Evolutionary conservation across 2,329 filamentous ascomycete genomes (phyloP), one percentile per base, ranked within the genome.

Genomic region (Exophiala spinifera): DNA sequence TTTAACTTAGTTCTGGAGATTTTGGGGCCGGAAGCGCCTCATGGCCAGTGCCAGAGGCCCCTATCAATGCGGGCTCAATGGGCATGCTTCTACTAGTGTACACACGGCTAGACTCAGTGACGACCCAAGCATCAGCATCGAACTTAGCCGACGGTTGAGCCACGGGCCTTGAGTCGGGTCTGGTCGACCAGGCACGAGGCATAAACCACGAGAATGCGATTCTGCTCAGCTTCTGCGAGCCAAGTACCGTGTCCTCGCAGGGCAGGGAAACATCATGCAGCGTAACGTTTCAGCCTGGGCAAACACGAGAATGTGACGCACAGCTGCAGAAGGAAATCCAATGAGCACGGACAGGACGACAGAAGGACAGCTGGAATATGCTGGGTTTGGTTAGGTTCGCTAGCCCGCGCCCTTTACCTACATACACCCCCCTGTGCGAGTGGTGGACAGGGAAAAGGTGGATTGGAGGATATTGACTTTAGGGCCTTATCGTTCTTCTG

Each of bases 151-250:
- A 31, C 28, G 28, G 28, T 31, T 31, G 28, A 31, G 28, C 56
- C 51, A 54, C 44, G 54, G 50, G 42, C 46, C 51, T 33, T 43
- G 31, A 20, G n/a, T 53, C 57, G 57, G 57, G 51, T 51, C 51
- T 57, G 51, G 15, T 51, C 51, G 57, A 54, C 55, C 50, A 55
- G 54, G 51, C 51, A 45, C 51, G 43, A 60, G 57, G 57, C 57
- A 55, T 49, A 57, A 44, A 54, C 53, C 36, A 48, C 42, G 19
- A 39, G 28, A 14, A 37, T 55, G 44, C 14, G 33, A 14, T 20
- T 42, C 45, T 47, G 8, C 11, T 31, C 28, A 31, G 28, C 28
- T 31, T n/a, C 28, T 31, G 11, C 28, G 28, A 31, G 28, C 11
- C 28, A 31, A 31, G 7, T 31, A 10, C 28, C 11, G 7, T 11